Evolutionary conservation across 352 stramenopile species (phyloP).

Genomic region (Phytophthora quininea): DNA sequence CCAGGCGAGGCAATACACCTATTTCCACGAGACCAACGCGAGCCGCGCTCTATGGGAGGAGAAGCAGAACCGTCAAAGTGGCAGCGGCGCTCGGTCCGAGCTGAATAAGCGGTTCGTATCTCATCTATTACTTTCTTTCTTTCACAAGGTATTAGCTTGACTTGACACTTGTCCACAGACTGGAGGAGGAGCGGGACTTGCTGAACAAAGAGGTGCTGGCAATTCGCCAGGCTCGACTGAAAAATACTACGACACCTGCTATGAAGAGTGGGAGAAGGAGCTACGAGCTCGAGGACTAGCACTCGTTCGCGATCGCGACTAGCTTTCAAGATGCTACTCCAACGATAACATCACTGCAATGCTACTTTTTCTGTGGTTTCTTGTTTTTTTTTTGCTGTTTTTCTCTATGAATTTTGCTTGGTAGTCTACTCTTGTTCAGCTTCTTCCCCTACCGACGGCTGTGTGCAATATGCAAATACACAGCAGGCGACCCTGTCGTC

Average conservation of each 20-base stretch:
- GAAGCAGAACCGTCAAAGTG: conserved; percentile 67
- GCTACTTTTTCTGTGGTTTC: conserved; percentile 26
- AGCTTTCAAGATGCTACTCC: no score
- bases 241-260: conserved; percentile 83
- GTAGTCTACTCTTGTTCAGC: conserved; percentile 40
- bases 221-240: conserved; percentile 66
- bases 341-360: no score
- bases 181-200: conserved; percentile 77
- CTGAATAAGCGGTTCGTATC: conserved; percentile 64
- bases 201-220: conserved; percentile 76
- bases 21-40: conserved; percentile 51
- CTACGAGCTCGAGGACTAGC: conserved; percentile 71
- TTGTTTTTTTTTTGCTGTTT: conserved; percentile 20
- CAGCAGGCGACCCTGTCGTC: conserved; percentile 5
- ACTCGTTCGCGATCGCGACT: conserved; percentile 75
- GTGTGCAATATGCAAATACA: conserved; percentile 31
- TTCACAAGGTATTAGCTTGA: not conserved
- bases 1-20: conserved; percentile 62
- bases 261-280: conserved; percentile 79
- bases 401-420: conserved; percentile 39
- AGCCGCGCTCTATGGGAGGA: conserved; percentile 74
- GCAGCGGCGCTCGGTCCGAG: conserved; percentile 54
- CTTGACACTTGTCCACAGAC: conserved; percentile 31
- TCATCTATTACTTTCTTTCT: no score
- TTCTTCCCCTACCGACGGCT: conserved; percentile 24